Base-by-base conservation (phyloP, 2,329 filamentous ascomycete species). In the Cylindrodendrum hubeiense region DNA sequence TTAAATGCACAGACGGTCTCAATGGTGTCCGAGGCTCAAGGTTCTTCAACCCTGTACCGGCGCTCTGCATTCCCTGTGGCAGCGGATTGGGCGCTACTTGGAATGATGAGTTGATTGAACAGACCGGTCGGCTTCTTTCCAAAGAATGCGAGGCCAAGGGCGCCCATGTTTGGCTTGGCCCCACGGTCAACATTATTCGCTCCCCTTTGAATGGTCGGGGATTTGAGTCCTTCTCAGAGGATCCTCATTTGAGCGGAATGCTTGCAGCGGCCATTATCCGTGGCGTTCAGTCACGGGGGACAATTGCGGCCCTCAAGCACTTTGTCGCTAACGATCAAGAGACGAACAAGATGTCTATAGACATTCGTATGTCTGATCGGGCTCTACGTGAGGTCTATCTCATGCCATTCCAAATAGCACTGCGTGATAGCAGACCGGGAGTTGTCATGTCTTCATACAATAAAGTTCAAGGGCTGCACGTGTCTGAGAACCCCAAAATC, bases 391-490 rank as follows among this genome's bases (percentile, higher is more conserved):
- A 76, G 66, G 77, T 83, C 28, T 81, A 83, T 63, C 70, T 81
- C 28, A 69, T 79, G n/a, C 78, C 82, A 0, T 83, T 83, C 64
- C 77, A 83, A 65, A 76, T 83, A 28, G 80, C 79, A 3, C 68
- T 81, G 12, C 75, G 76, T 51, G 71, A 80, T 30, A 76, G 75
- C 2, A 74, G 76, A 33, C 81, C 81, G 1, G 76, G 78, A 26
- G 77, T 76, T n/a, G 72, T 82, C 59, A 84, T 83, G 82, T 79
- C 81, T 4, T 76, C 79, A 12, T 84, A 83, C 63, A 82, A 81
- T 51, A 79, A 77, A 39, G 75, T 84, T 28, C 83, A 84, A 60
- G 81, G 81, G 13, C 68, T 72, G 22, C 81, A 83, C 63, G 55
- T 58, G 9, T 63, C 61, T 3, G 55, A 64, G 28, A 63, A 21